Percentiles rank a stretch among this genome's conserved stretches.
Conservation (phyloP, 2,329 filamentous ascomycete genomes). For the Eurotiales sp. region DNA sequence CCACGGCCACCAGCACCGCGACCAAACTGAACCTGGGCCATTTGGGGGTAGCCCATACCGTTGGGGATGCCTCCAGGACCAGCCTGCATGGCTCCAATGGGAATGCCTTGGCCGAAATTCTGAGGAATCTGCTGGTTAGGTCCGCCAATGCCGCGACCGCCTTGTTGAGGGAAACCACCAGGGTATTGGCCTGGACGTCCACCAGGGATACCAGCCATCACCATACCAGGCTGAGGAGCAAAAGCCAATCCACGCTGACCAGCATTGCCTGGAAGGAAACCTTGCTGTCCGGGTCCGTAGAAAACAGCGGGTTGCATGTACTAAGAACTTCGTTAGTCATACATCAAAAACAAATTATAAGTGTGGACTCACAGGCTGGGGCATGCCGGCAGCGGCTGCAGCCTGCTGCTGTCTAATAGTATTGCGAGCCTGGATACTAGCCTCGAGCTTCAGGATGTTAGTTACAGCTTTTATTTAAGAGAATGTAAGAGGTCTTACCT, state of each 20-base stretch:
- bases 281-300: constrained; percentile 70
- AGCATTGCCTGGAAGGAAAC: constrained; percentile 52
- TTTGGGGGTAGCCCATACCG: constrained; percentile 73
- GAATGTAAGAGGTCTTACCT: constrained; percentile 40
- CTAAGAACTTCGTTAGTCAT: constrained; percentile 34
- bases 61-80: constrained; percentile 70
- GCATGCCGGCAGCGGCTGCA: constrained; percentile 83
- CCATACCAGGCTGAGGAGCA: constrained; percentile 52
- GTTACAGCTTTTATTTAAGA: constrained; percentile 1
- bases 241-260: constrained; percentile 61
- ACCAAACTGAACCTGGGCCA: constrained; percentile 74
- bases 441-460: constrained; percentile 63
- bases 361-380: constrained; percentile 52
- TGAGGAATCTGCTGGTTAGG: constrained; percentile 81
- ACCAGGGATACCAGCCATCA: constrained; percentile 67
- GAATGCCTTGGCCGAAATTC: constrained; percentile 72
- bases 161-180: constrained; percentile 75
- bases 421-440: constrained; percentile 98
- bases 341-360: too few relatives aligned
- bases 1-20: constrained; percentile 68
- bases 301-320: constrained; percentile 90
- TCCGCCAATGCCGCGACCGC: constrained; percentile 73
- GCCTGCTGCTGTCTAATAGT: constrained; percentile 98
- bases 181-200: constrained; percentile 85
- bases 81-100: constrained; percentile 53